Conservation (phyloP, 2,329 filamentous ascomycete species). For the Clathrospora elynae region DNA sequence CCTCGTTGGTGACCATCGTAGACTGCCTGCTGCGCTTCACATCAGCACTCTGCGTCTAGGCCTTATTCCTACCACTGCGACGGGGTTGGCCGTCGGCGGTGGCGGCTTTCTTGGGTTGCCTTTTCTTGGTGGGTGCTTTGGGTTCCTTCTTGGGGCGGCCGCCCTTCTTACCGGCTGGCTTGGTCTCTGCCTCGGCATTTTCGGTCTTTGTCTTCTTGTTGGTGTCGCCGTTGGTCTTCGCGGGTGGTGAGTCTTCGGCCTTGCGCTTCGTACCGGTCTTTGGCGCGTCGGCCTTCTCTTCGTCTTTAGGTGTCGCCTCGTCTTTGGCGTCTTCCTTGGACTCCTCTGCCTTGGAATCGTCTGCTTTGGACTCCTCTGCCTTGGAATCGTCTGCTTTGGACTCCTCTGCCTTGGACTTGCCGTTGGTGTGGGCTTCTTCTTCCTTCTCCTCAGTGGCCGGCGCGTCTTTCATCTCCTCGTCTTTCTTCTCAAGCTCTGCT, state of each 20-base stretch:
- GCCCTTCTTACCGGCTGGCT: constrained; percentile 37
- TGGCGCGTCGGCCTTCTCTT: constrained; percentile 38
- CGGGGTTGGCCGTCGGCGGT: constrained; percentile 56
- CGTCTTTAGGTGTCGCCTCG: constrained; percentile 29
- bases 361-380: constrained; percentile 35
- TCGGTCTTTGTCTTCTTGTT: constrained; percentile 37
- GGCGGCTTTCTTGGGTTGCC: constrained; percentile 56
- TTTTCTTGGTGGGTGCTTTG: constrained; percentile 51
- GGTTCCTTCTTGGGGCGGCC: constrained; percentile 52
- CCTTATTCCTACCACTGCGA: constrained; percentile 52
- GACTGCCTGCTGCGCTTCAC: no score
- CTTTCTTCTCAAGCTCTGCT: constrained; percentile 38
- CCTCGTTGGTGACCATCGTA: no score
- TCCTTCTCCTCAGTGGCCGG: constrained; percentile 27
- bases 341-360: constrained; percentile 36
- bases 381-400: constrained; percentile 17
- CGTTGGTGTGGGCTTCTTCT: constrained; percentile 25
- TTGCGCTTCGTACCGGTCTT: constrained; percentile 47
- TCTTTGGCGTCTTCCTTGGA: constrained; percentile 18
- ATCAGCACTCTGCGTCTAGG: no score
- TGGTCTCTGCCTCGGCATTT: constrained; percentile 33
- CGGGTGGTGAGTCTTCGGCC: constrained; percentile 30
- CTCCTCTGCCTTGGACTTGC: constrained; percentile 23
- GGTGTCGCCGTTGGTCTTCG: constrained; percentile 28
- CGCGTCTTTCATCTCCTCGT: constrained; percentile 36